Evolutionary conservation across 306 rosid species (phyloP).

Genomic region (Cicer cuneatum): DNA sequence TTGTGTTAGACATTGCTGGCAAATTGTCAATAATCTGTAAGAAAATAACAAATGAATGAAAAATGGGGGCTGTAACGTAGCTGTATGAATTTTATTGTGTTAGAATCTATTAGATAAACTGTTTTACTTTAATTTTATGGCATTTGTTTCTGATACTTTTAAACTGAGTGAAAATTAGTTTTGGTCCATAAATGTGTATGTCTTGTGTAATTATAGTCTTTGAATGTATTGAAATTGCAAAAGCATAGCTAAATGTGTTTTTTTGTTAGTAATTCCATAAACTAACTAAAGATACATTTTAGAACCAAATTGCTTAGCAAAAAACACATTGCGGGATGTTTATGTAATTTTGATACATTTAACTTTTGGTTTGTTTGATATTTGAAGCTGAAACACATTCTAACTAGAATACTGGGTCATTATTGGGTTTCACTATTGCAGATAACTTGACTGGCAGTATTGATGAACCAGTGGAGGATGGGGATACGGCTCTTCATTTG

Average conservation of each 20-base stretch:
- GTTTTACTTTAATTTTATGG: background rate
- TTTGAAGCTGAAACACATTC: background rate
- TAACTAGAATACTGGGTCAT: background rate
- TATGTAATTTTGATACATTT: background rate
- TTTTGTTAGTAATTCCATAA: too few relatives aligned
- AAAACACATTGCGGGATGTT: too few relatives aligned
- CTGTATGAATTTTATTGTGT: background rate
- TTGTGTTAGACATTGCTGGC: background rate
- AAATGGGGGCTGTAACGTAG: background rate
- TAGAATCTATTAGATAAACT: background rate
- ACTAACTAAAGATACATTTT: too few relatives aligned
- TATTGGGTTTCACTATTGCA: slow-evolving; percentile 34
- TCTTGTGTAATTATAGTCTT: too few relatives aligned
- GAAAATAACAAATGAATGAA: background rate
- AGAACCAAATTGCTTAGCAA: too few relatives aligned
- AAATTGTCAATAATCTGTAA: background rate
- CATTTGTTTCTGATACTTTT: background rate
- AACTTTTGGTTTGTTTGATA: slow-evolving; percentile 9
- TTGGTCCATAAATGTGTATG: too few relatives aligned
- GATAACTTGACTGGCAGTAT: slow-evolving; percentile 80
- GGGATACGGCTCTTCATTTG: slow-evolving; percentile 89
- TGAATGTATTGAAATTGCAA: too few relatives aligned
- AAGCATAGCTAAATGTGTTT: too few relatives aligned
- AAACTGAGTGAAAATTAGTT: too few relatives aligned
- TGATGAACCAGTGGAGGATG: slow-evolving; percentile 93